phyloP scores from a whole-genome alignment of 768 basidiomycete genomes.

The Tricholoma saponaceum region DNA sequence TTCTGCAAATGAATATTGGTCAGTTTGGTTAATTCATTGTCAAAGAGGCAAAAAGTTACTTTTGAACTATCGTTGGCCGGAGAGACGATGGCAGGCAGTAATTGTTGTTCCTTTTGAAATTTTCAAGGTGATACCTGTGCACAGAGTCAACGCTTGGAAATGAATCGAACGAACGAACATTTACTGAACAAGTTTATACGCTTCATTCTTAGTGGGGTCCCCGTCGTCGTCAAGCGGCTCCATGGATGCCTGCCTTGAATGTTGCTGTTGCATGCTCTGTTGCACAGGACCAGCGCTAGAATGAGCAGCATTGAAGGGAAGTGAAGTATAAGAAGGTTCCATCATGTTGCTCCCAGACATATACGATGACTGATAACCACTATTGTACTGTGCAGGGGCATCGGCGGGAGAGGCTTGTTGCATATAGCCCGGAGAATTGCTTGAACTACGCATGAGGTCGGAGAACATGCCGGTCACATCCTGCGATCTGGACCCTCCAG shows the following conservation, averaged over 20 bases:
- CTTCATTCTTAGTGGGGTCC: conserved; percentile 74
- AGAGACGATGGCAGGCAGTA: conserved; percentile 89
- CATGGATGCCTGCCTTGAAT: conserved; percentile 21
- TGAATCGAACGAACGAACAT: conserved; percentile 18
- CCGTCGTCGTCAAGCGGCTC: conserved; percentile 58
- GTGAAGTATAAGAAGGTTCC: conserved; percentile 47
- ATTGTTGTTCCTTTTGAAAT: conserved; percentile 77
- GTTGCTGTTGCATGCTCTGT: conserved; percentile 28
- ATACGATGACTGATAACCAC: conserved; percentile 44
- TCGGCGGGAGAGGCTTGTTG: conserved; percentile 37
- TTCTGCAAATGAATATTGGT: conserved; percentile 36
- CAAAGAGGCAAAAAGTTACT: conserved; percentile 32
- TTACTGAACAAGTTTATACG: conserved; percentile 78
- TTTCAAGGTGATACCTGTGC: conserved; percentile 83
- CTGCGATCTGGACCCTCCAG: conserved; percentile 35
- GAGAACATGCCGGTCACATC: conserved; percentile 52
- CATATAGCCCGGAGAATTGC: conserved; percentile 63
- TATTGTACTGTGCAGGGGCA: conserved; percentile 38
- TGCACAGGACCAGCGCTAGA: conserved; percentile 24
- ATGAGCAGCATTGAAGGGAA: conserved; percentile 41
- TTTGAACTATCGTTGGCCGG: conserved; percentile 85
- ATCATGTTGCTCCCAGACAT: conserved; percentile 54
- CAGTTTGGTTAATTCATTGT: conserved; percentile 3
- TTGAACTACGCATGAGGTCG: conserved; percentile 52
- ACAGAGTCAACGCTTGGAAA: background rate